These are phyloP conservation scores for Knoxia roxburghii DNA, from an alignment of 257 asterid species.

Conservation along the genomic window DNA sequence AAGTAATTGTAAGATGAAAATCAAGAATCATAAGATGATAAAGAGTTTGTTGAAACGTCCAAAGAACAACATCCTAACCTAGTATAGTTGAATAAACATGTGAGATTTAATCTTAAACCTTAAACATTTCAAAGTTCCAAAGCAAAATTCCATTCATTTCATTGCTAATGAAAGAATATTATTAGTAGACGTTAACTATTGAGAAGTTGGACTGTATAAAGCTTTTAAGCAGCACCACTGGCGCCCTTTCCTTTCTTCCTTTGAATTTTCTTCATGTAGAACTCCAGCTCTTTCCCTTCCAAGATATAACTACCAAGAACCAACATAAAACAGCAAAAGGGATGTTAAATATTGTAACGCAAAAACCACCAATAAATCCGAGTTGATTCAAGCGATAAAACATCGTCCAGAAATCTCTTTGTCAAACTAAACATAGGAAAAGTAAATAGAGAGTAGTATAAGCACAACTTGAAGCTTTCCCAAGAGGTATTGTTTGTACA, in stretches of 20 bases:
- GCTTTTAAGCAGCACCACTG: constrained; percentile 16
- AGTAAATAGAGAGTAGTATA: background rate
- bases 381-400: background rate
- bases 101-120: no score
- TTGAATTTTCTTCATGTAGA: constrained; percentile 34
- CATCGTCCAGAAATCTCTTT: background rate
- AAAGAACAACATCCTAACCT: no score
- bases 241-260: constrained; percentile 36
- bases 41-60: no score
- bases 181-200: no score
- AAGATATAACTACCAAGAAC: constrained; percentile 23
- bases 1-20: no score
- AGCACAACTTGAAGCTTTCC: background rate
- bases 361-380: background rate
- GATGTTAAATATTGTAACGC: background rate
- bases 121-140: no score
- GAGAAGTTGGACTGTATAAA: background rate
- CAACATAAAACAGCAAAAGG: background rate
- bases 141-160: no score
- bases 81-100: no score
- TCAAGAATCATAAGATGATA: no score
- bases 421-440: background rate
- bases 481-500: background rate
- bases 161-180: background rate
- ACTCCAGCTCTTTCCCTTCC: constrained; percentile 38